Evolutionary conservation across 2,329 filamentous ascomycete genomes (phyloP).

Genomic region (Hypoxylon sp.): DNA sequence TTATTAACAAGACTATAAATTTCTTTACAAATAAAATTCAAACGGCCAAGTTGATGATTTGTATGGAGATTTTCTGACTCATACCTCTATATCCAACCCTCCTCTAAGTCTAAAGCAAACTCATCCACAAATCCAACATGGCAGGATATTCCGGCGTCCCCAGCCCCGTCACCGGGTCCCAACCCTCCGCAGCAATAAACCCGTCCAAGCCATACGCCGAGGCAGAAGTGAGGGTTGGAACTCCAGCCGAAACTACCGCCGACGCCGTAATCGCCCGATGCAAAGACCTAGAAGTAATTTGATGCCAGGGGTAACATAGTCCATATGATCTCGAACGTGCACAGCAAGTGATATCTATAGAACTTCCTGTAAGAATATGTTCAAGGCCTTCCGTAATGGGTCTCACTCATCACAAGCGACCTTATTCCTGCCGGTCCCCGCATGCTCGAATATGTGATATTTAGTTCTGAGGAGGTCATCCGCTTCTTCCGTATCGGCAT

Average conservation of each 20-base stretch:
- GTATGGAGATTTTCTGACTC: background rate
- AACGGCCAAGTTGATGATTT: background rate
- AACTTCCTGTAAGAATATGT: background rate
- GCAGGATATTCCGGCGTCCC: constrained; percentile 16
- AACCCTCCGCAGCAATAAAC: constrained; percentile 17
- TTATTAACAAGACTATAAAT: too few relatives aligned
- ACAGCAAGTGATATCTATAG: constrained; percentile 41
- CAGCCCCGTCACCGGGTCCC: constrained; percentile 20
- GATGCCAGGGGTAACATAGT: constrained; percentile 45
- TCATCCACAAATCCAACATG: constrained; percentile 14
- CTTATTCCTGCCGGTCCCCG: constrained; percentile 10
- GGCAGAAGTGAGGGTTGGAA: background rate
- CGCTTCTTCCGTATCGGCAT: constrained; percentile 50
- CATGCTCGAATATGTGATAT: constrained; percentile 50
- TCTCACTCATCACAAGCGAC: background rate
- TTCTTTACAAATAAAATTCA: background rate
- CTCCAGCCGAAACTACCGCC: background rate
- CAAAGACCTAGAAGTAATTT: constrained; percentile 16
- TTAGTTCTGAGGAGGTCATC: constrained; percentile 45
- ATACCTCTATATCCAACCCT: background rate
- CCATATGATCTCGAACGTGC: constrained; percentile 43
- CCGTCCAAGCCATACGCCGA: constrained; percentile 17
- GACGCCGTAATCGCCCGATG: constrained; percentile 6
- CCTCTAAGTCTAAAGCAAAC: constrained; percentile 6
- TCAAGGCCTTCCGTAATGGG: background rate